Evolutionary conservation across 768 basidiomycete species (phyloP).

Genomic region (Suillus discolor): DNA sequence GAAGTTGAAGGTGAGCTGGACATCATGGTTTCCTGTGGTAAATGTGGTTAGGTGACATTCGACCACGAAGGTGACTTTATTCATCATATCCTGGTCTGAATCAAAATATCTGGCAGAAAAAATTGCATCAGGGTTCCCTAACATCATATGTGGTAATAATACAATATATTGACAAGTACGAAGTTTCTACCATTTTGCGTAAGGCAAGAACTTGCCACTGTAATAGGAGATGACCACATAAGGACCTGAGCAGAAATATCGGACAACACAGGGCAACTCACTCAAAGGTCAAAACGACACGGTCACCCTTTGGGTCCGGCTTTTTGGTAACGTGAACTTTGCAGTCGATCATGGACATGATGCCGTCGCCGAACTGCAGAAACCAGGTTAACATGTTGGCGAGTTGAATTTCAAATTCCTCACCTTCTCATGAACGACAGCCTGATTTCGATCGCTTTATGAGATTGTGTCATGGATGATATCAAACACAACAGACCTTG

Average conservation of each 20-base stretch:
- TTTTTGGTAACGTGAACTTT: constrained; percentile 69
- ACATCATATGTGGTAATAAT: not conserved
- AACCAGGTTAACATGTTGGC: not conserved
- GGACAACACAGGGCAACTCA: constrained; percentile 37
- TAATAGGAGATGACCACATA: not conserved
- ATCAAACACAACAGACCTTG: constrained; percentile 50
- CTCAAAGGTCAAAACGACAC: constrained; percentile 81
- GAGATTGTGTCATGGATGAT: not conserved
- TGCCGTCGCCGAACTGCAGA: constrained; percentile 77
- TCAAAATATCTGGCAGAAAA: constrained; percentile 12
- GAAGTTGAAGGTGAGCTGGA: not conserved
- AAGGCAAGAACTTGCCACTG: constrained; percentile 80
- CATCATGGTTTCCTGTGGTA: not conserved
- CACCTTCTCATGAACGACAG: constrained; percentile 79
- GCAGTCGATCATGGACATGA: constrained; percentile 91
- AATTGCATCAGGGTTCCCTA: constrained; percentile 9
- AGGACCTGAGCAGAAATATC: constrained; percentile 7
- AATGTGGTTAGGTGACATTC: not conserved
- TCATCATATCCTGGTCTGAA: constrained; percentile 14
- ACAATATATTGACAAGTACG: constrained; percentile 9
- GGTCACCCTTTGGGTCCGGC: constrained; percentile 76
- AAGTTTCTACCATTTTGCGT: constrained; percentile 60
- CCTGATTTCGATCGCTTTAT: constrained; percentile 34
- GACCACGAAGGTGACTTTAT: not conserved
- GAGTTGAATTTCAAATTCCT: not conserved